These are phyloP conservation scores for Lentinula edodes DNA, from an alignment of 768 basidiomycete genomes.

Conservation along the genomic window DNA sequence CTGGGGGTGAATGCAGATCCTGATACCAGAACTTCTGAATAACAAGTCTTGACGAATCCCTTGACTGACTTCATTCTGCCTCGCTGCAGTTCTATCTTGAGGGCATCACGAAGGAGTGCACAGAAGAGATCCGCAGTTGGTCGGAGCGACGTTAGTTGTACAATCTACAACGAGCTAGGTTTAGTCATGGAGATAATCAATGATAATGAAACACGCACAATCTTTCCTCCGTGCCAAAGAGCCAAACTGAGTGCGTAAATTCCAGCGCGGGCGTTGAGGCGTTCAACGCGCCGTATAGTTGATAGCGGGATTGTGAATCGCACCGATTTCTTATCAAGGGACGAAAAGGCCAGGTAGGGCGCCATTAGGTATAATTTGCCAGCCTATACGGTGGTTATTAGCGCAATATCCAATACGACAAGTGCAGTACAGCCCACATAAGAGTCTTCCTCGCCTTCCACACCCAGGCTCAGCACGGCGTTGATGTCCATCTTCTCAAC, in stretches of 20 bases:
- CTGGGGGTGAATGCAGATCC: constrained; percentile 51
- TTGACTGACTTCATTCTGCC: constrained; percentile 94
- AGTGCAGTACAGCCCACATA: constrained; percentile 60
- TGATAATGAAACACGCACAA: constrained; percentile 46
- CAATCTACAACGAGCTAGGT: constrained; percentile 43
- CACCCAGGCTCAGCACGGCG: constrained; percentile 77
- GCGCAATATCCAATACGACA: background rate
- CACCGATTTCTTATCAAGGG: constrained; percentile 88
- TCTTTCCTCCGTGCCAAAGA: constrained; percentile 93
- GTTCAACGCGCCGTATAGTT: constrained; percentile 89
- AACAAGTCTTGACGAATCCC: constrained; percentile 85
- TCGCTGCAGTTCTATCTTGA: constrained; percentile 84
- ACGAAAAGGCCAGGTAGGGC: constrained; percentile 86
- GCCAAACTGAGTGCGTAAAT: constrained; percentile 93
- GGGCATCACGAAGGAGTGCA: constrained; percentile 76
- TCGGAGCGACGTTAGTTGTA: constrained; percentile 89
- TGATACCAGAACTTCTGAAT: constrained; percentile 83
- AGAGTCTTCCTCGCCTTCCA: constrained; percentile 81
- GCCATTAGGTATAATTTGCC: constrained; percentile 87
- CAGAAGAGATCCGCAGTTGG: constrained; percentile 95
- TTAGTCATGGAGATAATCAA: background rate
- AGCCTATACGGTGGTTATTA: constrained; percentile 44
- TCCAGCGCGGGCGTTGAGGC: constrained; percentile 88
- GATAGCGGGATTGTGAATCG: constrained; percentile 88
- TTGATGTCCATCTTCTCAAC: constrained; percentile 80